Evolutionary conservation across 805 yeast species (phyloP), one percentile per base, ranked within the genome.

Genomic region (Spathaspora gorwiae): DNA sequence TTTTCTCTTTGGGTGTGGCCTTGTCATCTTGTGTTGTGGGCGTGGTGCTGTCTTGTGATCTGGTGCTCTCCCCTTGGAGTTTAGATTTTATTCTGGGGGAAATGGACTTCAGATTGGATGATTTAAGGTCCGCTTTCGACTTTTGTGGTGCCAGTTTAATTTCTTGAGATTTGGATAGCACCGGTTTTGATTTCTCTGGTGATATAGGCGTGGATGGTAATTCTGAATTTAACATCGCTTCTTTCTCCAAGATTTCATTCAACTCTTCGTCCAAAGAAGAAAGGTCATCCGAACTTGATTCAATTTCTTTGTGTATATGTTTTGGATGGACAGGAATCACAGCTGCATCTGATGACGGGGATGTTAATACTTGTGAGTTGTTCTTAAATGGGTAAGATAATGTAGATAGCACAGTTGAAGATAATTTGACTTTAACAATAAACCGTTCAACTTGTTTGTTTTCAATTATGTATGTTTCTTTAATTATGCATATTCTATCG

Each of bases 211-310:
- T 38, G 24, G 37, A 19, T 11, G 24, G 32, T 32, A 39, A 24
- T 13, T 31, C 24, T 7, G 39, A 36, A 6, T n/a, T 11, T 12
- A 12, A 6, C 13, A 8, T 26, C 5, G 39, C 30, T 36, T 36
- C 15, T 7, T 24, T 11, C 26, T 26, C 14, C n/a, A 36, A 48
- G 54, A 26, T 26, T 37, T 54, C 38, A 26, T 56, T 55, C 7
- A 56, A 39, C 15, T 56, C 60, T 36, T 44, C 37, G n/a, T 56
- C 59, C 19, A 57, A 43, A 3, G 51, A 48, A 15, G 54, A 52
- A 12, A 55, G 44, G n/a, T 53, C 56, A 34, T 41, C 46, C 24
- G 24, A 19, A 19, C 24, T 19, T 19, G 24, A 19, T 19, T 19
- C 24, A 19, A 19, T 19, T 19, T 19, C 24, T 19, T 19, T 19